Evolutionary conservation across 345 rosid genomes (phyloP).

Genomic region (Firmiana major): DNA sequence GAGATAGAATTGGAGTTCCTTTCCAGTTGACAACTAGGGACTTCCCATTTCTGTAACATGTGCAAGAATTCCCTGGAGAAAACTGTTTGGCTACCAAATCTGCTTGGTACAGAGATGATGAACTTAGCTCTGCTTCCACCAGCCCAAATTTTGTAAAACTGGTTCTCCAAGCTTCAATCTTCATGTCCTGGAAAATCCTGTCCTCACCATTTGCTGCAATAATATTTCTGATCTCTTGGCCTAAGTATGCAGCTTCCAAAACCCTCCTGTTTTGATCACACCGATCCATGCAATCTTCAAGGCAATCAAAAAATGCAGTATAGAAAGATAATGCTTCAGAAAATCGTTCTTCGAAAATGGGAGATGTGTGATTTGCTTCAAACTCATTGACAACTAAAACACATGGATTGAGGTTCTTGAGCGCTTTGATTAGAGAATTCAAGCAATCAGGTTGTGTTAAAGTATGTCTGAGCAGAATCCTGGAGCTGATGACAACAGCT

Average conservation of each 20-base stretch:
- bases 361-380: conserved; percentile 1
- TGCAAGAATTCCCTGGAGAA: neutral
- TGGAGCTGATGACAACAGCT: neutral
- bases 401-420: conserved; percentile 4
- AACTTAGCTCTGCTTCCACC: conserved; percentile 17
- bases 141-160: conserved; percentile 8
- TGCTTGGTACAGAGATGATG: conserved; percentile 19
- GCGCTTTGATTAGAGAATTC: conserved; percentile 3
- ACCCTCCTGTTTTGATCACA: neutral
- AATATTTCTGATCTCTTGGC: conserved; percentile 9
- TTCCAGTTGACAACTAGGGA: neutral
- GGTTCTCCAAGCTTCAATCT: conserved; percentile 15
- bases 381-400: neutral
- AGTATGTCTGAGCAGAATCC: neutral
- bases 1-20: conserved; percentile 2
- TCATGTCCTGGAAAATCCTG: conserved; percentile 12
- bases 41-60: neutral
- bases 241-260: conserved; percentile 1
- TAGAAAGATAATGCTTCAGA: conserved; percentile 5
- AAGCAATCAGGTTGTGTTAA: conserved; percentile 2
- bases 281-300: neutral
- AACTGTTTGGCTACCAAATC: neutral
- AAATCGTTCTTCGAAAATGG: neutral
- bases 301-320: conserved; percentile 3
- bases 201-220: conserved; percentile 15